Percentiles rank a stretch among this genome's conserved stretches.
phyloP scores from a whole-genome alignment of 176 grass and related monocot genomes.

The Musa beccarii region DNA sequence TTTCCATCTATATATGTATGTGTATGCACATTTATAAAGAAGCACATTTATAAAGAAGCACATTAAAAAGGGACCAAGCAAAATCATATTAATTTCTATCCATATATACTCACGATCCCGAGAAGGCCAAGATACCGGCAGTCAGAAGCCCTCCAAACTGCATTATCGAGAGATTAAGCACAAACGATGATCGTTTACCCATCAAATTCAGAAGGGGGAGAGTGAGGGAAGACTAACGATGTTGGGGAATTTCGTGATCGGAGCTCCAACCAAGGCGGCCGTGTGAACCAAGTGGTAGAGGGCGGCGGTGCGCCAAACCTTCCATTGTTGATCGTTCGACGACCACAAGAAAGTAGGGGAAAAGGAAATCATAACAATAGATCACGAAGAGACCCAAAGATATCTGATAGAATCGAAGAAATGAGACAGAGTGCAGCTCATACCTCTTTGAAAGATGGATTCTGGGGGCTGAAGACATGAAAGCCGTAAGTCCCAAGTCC shows the following conservation, averaged over 20 bases:
- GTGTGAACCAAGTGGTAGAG: constrained; percentile 92
- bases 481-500: constrained; percentile 80
- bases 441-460: constrained; percentile 73
- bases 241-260: constrained; percentile 55
- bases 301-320: constrained; percentile 90
- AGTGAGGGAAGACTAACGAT: constrained; percentile 32
- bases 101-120: constrained; percentile 63
- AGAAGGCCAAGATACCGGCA: constrained; percentile 71
- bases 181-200: not conserved
- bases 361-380: not conserved
- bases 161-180: constrained; percentile 1
- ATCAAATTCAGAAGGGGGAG: not conserved
- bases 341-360: not conserved
- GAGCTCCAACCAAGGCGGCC: constrained; percentile 75
- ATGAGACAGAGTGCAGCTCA: not conserved
- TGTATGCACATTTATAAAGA: not conserved
- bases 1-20: too few relatives aligned
- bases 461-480: constrained; percentile 64
- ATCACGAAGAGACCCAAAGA: not conserved
- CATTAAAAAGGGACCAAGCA: not conserved
- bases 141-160: constrained; percentile 92
- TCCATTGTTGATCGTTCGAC: constrained; percentile 7
- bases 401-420: not conserved
- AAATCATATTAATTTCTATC: not conserved
- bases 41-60: not conserved